Conservation (phyloP, 179 eudicot species). For the Silene noctiflora region DNA sequence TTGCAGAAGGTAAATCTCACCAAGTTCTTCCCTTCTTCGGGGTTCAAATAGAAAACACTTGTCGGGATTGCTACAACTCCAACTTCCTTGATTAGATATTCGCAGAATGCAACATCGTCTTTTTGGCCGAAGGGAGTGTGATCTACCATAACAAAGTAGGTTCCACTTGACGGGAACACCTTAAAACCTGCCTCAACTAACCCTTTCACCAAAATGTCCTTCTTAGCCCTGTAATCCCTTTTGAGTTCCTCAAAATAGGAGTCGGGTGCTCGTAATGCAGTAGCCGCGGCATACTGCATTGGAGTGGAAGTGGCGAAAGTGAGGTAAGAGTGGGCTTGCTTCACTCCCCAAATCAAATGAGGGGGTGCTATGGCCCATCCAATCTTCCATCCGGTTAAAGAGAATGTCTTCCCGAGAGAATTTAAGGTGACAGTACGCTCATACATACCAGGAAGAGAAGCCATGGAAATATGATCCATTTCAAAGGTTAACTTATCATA, state of each 20-base stretch:
- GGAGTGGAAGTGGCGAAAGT: slow-evolving; percentile 93
- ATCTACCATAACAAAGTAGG: slow-evolving; percentile 91
- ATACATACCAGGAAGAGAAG: slow-evolving; percentile 94
- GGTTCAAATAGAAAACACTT: slow-evolving; percentile 79
- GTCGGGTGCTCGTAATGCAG: slow-evolving; percentile 74
- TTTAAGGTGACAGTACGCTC: slow-evolving; percentile 87
- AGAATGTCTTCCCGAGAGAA: slow-evolving; percentile 91
- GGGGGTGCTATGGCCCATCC: slow-evolving; percentile 98
- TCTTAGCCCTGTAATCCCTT: slow-evolving; percentile 68
- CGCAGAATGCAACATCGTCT: slow-evolving; percentile 79
- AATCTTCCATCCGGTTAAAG: slow-evolving; percentile 97
- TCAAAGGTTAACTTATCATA: slow-evolving; percentile 90
- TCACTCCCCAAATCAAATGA: slow-evolving; percentile 82
- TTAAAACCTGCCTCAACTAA: slow-evolving; percentile 69
- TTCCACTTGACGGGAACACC: slow-evolving; percentile 89
- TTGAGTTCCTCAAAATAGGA: slow-evolving; percentile 67
- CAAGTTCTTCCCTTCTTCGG: slow-evolving; percentile 85
- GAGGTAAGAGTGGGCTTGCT: slow-evolving; percentile 87
- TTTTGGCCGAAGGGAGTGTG: slow-evolving; percentile 84
- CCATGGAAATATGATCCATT: slow-evolving; percentile 92
- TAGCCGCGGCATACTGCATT: slow-evolving; percentile 84
- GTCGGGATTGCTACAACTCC: slow-evolving; percentile 97
- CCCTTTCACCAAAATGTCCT: slow-evolving; percentile 77
- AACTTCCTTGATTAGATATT: slow-evolving; percentile 84
- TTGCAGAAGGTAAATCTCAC: slow-evolving; percentile 96